phyloP scores from a whole-genome alignment of 2,329 filamentous ascomycete species.

The Calonectria honghensis region DNA sequence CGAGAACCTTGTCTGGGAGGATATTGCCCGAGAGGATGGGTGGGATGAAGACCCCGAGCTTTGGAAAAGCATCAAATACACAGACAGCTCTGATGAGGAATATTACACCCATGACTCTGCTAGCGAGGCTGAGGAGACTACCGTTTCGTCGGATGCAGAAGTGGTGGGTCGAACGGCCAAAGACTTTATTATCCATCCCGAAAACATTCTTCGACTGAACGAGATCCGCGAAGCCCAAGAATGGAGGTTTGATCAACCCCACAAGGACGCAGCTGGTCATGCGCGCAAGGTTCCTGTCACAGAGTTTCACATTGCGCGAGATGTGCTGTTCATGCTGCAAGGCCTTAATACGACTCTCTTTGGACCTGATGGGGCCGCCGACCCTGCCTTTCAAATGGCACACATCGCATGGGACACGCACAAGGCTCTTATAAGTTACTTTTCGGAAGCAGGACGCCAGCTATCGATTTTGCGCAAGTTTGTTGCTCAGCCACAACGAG shows the following conservation, averaged over 20 bases:
- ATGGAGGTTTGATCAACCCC: constrained; percentile 61
- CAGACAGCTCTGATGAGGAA: constrained; percentile 77
- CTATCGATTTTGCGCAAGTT: constrained; percentile 69
- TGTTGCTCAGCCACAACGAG: constrained; percentile 64
- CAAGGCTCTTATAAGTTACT: constrained; percentile 67
- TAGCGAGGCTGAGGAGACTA: constrained; percentile 59
- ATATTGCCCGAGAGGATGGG: constrained; percentile 85
- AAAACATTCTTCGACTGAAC: constrained; percentile 58
- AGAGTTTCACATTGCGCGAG: constrained; percentile 84
- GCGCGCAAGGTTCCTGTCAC: constrained; percentile 71
- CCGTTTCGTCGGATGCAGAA: constrained; percentile 57
- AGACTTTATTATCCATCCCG: constrained; percentile 60
- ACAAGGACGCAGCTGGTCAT: constrained; percentile 57
- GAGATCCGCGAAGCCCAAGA: constrained; percentile 58
- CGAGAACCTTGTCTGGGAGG: constrained; percentile 82
- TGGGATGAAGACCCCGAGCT: constrained; percentile 80
- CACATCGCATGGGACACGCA: constrained; percentile 71
- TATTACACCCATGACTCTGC: constrained; percentile 60
- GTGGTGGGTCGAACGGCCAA: constrained; percentile 51
- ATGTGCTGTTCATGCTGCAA: constrained; percentile 89
- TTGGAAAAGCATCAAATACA: constrained; percentile 83
- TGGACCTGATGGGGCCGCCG: constrained; percentile 62
- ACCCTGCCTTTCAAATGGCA: constrained; percentile 66
- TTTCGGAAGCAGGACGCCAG: constrained; percentile 68
- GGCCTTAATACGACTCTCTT: constrained; percentile 87